phyloP scores from a whole-genome alignment of 108 stramenopile species.

The Cyclotella kingstonii region DNA sequence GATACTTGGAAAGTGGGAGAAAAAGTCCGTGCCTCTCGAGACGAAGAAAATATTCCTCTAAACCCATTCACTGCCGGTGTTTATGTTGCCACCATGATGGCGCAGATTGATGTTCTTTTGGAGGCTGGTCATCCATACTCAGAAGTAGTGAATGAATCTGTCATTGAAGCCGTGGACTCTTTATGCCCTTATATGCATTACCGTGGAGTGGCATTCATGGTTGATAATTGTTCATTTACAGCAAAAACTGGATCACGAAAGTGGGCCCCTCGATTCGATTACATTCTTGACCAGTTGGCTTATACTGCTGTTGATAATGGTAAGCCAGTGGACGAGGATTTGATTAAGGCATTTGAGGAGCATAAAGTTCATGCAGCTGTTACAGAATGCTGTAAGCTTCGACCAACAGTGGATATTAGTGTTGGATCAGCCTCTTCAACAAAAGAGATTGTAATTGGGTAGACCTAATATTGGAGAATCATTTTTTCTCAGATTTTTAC shows the following conservation, averaged over 20 bases:
- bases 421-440: conserved; percentile 87
- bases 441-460: conserved; percentile 95
- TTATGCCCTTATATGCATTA: conserved; percentile 99
- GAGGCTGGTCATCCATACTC: conserved; percentile 96
- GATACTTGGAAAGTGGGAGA: conserved; percentile 96
- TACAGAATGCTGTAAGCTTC: conserved; percentile 92
- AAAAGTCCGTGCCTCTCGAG: conserved; percentile 91
- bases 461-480: too few relatives aligned
- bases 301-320: conserved; percentile 97
- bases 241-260: conserved; percentile 97
- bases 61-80: conserved; percentile 99
- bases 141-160: conserved; percentile 98
- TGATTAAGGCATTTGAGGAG: conserved; percentile 86
- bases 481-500: too few relatives aligned
- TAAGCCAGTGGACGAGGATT: conserved; percentile 75
- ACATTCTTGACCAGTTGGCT: conserved; percentile 97
- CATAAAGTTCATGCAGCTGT: conserved; percentile 95
- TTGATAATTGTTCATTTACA: conserved; percentile 99
- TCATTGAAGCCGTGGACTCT: conserved; percentile 98
- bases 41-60: conserved; percentile 95
- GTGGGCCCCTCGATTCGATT: conserved; percentile 98
- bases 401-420: conserved; percentile 96
- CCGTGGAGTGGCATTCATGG: conserved; percentile 98
- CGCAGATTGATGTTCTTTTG: conserved; percentile 96
- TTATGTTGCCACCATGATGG: conserved; percentile 99